Percentiles rank a stretch among this genome's conserved stretches.
Conservation (phyloP, 78 protist species). For the Fonticula alba region DNA sequence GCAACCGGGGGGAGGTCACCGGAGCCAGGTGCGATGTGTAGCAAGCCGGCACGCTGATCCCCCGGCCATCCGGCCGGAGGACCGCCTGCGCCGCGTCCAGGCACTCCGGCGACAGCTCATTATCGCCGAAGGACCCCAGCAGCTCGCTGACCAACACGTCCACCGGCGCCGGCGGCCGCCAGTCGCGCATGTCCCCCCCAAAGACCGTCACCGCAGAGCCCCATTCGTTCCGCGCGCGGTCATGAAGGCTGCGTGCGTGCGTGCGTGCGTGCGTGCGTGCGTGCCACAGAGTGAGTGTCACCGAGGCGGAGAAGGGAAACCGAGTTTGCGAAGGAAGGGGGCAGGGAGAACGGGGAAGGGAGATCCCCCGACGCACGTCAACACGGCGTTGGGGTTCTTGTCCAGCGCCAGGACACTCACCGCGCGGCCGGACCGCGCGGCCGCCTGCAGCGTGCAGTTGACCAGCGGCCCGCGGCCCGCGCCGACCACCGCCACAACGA, state of each 20-base stretch:
- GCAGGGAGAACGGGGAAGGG: too few species aligned
- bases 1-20: constrained; percentile 27
- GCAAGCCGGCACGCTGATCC: constrained; percentile 65
- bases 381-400: constrained; percentile 90
- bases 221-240: background rate
- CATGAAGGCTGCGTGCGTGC: background rate
- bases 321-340: too few species aligned
- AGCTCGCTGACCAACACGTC: constrained; percentile 76
- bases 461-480: constrained; percentile 98
- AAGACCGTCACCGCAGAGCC: constrained; percentile 12
- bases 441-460: constrained; percentile 24
- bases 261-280: too few species aligned
- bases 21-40: constrained; percentile 71
- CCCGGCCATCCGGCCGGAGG: constrained; percentile 26
- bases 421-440: constrained; percentile 7
- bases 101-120: constrained; percentile 98
- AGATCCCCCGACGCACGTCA: constrained; percentile 35
- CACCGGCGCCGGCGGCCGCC: constrained; percentile 21
- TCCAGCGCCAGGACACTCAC: constrained; percentile 74
- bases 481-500: constrained; percentile 81
- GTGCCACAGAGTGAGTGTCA: too few species aligned
- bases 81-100: constrained; percentile 80
- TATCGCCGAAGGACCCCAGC: constrained; percentile 93
- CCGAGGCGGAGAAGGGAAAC: too few species aligned
- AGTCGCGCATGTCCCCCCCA: constrained; percentile 43